Conservation (phyloP, 169 alveolate genomes). For the Theileria equi region DNA sequence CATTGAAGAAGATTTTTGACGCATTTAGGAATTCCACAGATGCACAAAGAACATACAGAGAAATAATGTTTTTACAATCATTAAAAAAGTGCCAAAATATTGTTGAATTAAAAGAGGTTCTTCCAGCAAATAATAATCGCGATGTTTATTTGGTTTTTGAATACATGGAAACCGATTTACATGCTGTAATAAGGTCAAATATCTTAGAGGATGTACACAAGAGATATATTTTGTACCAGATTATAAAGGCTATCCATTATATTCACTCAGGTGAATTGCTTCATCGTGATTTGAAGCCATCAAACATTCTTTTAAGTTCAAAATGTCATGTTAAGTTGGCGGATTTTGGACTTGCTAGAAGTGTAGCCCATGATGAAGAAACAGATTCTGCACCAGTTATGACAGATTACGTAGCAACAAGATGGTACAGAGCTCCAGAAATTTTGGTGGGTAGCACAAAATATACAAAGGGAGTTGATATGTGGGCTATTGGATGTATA, state of each 20-base stretch:
- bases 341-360: constrained; percentile 96
- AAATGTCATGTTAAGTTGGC: constrained; percentile 97
- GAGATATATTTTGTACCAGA: constrained; percentile 87
- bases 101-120: constrained; percentile 86
- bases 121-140: constrained; percentile 95
- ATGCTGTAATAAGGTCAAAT: constrained; percentile 97
- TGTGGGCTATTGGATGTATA: constrained; percentile 99
- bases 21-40: constrained; percentile 99
- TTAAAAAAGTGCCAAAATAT: constrained; percentile 93
- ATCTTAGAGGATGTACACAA: constrained; percentile 95
- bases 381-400: constrained; percentile 82
- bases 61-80: constrained; percentile 93
- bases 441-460: constrained; percentile 92
- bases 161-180: constrained; percentile 97
- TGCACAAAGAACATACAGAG: constrained; percentile 99
- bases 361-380: constrained; percentile 76
- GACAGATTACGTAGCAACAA: constrained; percentile 98
- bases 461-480: constrained; percentile 98
- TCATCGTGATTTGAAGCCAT: constrained; percentile 98
- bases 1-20: constrained; percentile 97
- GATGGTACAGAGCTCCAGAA: constrained; percentile 99
- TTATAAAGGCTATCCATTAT: constrained; percentile 88
- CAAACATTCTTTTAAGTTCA: constrained; percentile 93
- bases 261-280: constrained; percentile 94
- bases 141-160: constrained; percentile 98